These are phyloP conservation scores for Sphagnum fallax DNA, from an alignment of 228 moss, liverwort and hornwort species.

Conservation along the genomic window DNA sequence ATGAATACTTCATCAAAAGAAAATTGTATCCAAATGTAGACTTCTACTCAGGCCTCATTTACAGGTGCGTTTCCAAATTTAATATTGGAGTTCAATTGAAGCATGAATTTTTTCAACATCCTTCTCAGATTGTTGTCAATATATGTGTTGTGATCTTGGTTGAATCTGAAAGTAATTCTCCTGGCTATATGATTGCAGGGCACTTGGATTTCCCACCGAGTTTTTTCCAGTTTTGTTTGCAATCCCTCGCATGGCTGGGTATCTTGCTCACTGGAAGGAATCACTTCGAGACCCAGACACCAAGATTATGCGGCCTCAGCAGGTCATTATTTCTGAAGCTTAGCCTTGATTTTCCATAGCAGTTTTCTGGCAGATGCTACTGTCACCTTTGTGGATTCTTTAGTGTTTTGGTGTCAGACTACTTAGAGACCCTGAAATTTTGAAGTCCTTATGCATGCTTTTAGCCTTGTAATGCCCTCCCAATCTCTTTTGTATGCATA, in stretches of 20 bases:
- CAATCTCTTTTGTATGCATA: background rate
- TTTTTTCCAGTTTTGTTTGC: constrained; percentile 93
- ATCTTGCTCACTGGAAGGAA: constrained; percentile 93
- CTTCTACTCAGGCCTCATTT: constrained; percentile 90
- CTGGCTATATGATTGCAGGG: constrained; percentile 36
- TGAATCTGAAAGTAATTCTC: background rate
- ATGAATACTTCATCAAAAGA: constrained; percentile 79
- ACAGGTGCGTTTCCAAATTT: constrained; percentile 35
- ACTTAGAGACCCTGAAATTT: too few species aligned
- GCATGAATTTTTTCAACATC: too few species aligned
- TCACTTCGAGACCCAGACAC: constrained; percentile 79
- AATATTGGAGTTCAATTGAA: too few species aligned
- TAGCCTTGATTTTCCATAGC: background rate
- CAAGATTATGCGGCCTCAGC: constrained; percentile 94
- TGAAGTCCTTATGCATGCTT: background rate
- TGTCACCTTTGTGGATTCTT: background rate
- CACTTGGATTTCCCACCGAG: constrained; percentile 88
- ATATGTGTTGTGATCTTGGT: background rate
- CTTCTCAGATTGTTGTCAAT: background rate
- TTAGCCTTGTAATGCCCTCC: background rate
- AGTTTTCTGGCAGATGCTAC: background rate
- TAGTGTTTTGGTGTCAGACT: background rate
- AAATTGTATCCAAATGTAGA: constrained; percentile 96
- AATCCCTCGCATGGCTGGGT: constrained; percentile 92
- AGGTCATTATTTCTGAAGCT: constrained; percentile 29